phyloP scores from a whole-genome alignment of 2,329 filamentous ascomycete species.

The Venturia oleaginea region DNA sequence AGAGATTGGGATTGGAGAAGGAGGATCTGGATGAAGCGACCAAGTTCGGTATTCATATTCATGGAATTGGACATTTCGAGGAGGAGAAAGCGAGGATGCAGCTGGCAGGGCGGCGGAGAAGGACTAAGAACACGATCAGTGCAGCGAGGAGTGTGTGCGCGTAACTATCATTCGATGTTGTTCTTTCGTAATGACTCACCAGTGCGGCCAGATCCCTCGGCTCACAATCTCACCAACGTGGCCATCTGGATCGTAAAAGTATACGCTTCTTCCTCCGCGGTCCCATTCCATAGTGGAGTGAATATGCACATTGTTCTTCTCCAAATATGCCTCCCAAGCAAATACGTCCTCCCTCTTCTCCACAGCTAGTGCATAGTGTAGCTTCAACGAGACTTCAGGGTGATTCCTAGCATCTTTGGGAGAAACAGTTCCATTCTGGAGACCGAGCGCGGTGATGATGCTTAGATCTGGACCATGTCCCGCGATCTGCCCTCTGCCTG shows the following conservation, averaged over 20 bases:
- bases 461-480: conserved; percentile 7
- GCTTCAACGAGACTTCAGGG: conserved; percentile 16
- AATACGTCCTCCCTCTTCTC: conserved; percentile 19
- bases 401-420: not conserved
- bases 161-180: not conserved
- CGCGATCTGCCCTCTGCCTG: conserved; percentile 5
- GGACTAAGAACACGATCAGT: not conserved
- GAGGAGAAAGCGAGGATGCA: not conserved
- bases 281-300: conserved; percentile 22
- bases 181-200: conserved; percentile 8
- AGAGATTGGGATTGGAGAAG: conserved; percentile 45
- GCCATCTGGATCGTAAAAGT: conserved; percentile 25
- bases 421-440: not conserved
- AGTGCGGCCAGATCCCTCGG: conserved; percentile 24
- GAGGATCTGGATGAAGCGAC: conserved; percentile 47
- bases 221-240: conserved; percentile 25
- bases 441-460: not conserved
- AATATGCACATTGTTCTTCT: conserved; percentile 20
- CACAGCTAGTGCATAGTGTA: conserved; percentile 25
- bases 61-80: not conserved
- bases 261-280: conserved; percentile 23
- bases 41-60: not conserved
- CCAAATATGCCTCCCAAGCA: conserved; percentile 21
- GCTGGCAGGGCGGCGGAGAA: not conserved
- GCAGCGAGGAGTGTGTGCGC: not conserved